These are phyloP conservation scores for Phytophthora megakarya DNA, from an alignment of 352 stramenopile species.

Conservation along the genomic window DNA sequence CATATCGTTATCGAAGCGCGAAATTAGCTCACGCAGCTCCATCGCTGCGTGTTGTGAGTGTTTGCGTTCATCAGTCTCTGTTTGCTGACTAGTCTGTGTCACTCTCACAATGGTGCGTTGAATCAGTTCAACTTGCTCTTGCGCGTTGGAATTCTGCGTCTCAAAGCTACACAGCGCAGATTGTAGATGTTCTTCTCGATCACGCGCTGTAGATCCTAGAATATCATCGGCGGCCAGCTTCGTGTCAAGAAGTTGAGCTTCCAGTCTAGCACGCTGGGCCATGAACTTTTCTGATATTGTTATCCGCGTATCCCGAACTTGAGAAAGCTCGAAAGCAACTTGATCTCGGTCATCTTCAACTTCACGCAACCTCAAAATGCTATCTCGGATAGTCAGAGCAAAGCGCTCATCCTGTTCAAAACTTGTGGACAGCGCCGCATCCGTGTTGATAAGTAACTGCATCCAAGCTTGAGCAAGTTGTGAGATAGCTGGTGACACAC, in stretches of 20 bases:
- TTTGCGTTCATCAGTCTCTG: constrained; percentile 61
- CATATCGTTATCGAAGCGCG: constrained; percentile 60
- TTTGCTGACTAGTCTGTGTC: constrained; percentile 46
- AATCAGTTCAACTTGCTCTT: constrained; percentile 44
- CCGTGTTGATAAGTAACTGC: constrained; percentile 47
- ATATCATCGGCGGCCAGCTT: constrained; percentile 45
- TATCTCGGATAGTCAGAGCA: constrained; percentile 43
- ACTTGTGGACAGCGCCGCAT: constrained; percentile 47
- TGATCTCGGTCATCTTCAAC: constrained; percentile 67
- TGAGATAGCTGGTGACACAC: constrained; percentile 42
- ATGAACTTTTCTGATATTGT: constrained; percentile 37
- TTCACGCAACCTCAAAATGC: constrained; percentile 61
- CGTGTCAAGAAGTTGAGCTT: constrained; percentile 52
- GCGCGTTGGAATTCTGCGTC: constrained; percentile 36
- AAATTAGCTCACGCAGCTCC: constrained; percentile 55
- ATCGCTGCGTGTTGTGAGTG: constrained; percentile 39
- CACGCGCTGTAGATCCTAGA: constrained; percentile 36
- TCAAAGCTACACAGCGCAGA: constrained; percentile 44
- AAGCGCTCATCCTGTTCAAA: constrained; percentile 60
- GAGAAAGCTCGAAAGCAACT: constrained; percentile 59
- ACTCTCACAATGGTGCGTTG: constrained; percentile 36
- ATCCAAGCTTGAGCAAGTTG: constrained; percentile 43
- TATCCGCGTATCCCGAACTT: constrained; percentile 40
- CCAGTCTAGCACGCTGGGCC: constrained; percentile 42
- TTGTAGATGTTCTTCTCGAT: constrained; percentile 56